Percentiles rank a stretch among this genome's conserved stretches.
Conservation (phyloP, 129 eudicot species). For the Saposhnikovia divaricata region DNA sequence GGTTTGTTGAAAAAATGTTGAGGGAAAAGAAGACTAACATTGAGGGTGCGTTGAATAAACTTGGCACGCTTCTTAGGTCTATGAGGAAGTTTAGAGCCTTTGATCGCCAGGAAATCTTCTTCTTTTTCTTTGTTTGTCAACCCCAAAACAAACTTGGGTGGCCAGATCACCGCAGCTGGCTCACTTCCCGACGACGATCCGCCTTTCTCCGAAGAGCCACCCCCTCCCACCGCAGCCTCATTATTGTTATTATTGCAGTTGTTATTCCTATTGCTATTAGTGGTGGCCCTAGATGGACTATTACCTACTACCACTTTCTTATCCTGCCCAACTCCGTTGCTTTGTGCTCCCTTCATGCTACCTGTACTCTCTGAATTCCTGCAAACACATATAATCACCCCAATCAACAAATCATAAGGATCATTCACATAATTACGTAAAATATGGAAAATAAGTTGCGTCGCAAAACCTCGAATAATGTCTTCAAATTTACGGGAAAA, state of each 20-base stretch:
- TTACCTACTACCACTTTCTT: conserved; percentile 15
- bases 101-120: conserved; percentile 80
- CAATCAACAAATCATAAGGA: neutral
- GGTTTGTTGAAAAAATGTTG: neutral
- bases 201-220: conserved; percentile 64
- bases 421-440: neutral
- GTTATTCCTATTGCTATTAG: conserved; percentile 4
- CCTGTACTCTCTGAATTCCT: conserved; percentile 5
- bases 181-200: conserved; percentile 65
- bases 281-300: neutral
- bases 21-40: conserved; percentile 34
- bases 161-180: conserved; percentile 55
- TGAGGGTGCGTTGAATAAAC: conserved; percentile 80
- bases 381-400: neutral
- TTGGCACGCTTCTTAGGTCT: conserved; percentile 95
- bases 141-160: conserved; percentile 79
- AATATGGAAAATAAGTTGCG: neutral
- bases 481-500: neutral
- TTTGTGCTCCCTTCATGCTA: conserved; percentile 15
- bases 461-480: neutral
- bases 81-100: conserved; percentile 91
- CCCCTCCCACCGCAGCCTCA: conserved; percentile 48
- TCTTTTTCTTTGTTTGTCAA: conserved; percentile 89
- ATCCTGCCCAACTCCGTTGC: conserved; percentile 19
- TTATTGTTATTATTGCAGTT: conserved; percentile 15